A percentile compares a stretch with the other conserved stretches of the same genome.
These are phyloP conservation scores for Chrysanthemum seticuspe DNA, from an alignment of 129 eudicot genomes.

Conservation along the genomic window DNA sequence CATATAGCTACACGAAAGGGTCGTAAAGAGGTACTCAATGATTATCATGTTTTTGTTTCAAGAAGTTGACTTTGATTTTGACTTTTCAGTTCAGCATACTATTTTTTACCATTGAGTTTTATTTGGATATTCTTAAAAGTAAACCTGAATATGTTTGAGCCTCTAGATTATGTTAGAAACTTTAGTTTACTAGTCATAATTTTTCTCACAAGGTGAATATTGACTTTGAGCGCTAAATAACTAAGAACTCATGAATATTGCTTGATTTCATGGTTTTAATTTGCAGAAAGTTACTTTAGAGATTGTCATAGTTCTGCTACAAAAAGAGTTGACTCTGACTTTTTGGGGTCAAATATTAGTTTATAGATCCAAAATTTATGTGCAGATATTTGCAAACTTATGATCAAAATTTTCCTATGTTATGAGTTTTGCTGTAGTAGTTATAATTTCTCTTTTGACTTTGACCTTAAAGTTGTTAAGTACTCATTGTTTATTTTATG, in stretches of 20 bases:
- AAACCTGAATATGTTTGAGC: background rate
- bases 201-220: background rate
- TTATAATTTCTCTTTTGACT: background rate
- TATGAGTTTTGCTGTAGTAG: background rate
- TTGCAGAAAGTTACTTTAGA: background rate
- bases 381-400: background rate
- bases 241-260: constrained; percentile 5
- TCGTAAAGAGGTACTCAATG: constrained; percentile 52
- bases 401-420: constrained; percentile 1
- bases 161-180: background rate
- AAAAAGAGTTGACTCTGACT: constrained; percentile 24
- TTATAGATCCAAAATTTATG: background rate
- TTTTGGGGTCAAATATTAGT: constrained; percentile 10
- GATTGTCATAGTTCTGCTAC: background rate
- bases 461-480: background rate
- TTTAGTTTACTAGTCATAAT: background rate
- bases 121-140: background rate
- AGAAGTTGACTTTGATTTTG: constrained; percentile 11
- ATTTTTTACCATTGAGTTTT: background rate
- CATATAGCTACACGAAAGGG: constrained; percentile 84
- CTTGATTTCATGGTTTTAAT: background rate
- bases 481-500: constrained; percentile 15
- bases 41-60: background rate
- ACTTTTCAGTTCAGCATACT: background rate
- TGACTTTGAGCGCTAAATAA: background rate